These are phyloP conservation scores for Schizosaccharomyces versatilis DNA, from an alignment of 1,139 yeast genomes.

Conservation along the genomic window DNA sequence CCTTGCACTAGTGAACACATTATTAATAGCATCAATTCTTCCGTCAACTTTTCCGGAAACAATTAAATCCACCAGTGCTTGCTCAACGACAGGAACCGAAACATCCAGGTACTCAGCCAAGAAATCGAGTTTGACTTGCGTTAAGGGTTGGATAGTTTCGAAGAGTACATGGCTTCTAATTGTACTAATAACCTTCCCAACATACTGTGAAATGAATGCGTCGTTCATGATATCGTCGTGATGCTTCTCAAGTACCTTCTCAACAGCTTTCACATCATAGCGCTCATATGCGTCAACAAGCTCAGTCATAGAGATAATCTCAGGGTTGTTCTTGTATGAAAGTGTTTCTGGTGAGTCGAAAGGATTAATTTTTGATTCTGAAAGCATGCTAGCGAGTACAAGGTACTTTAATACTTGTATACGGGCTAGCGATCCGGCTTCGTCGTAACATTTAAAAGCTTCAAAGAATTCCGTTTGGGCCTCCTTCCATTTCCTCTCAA, in stretches of 20 bases:
- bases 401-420: conserved; percentile 36
- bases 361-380: conserved; percentile 45
- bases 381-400: conserved; percentile 39
- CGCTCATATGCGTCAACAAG: conserved; percentile 22
- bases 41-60: conserved; percentile 22
- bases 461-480: conserved; percentile 51
- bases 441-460: conserved; percentile 56
- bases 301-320: conserved; percentile 20
- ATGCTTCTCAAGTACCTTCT: conserved; percentile 16
- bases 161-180: conserved; percentile 21
- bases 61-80: conserved; percentile 25
- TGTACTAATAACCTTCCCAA: conserved; percentile 17
- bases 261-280: conserved; percentile 22
- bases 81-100: conserved; percentile 21
- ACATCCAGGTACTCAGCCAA: conserved; percentile 17
- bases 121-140: conserved; percentile 19
- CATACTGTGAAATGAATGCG: conserved; percentile 14
- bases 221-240: conserved; percentile 16
- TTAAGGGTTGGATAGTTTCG: conserved; percentile 22
- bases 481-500: conserved; percentile 32
- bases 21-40: conserved; percentile 11
- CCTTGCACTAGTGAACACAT: neutral
- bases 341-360: conserved; percentile 32
- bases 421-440: conserved; percentile 44
- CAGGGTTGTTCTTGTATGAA: conserved; percentile 23